Evolutionary conservation across 352 stramenopile genomes (phyloP), one percentile per base, ranked within the genome.

Genomic region (Globisporangium lucens): DNA sequence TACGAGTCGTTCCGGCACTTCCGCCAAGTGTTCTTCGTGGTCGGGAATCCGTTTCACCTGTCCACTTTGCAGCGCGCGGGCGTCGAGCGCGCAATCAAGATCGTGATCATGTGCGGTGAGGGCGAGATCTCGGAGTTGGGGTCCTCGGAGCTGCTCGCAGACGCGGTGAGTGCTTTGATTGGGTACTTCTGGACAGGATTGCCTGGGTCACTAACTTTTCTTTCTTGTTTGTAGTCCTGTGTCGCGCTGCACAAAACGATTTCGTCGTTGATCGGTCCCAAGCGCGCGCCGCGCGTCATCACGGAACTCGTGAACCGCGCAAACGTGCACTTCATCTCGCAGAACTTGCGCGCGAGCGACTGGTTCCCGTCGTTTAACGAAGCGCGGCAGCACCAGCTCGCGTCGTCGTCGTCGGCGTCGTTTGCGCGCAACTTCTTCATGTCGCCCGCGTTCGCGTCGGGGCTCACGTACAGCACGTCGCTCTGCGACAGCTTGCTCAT

Each of bases 241-340:
- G 78, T 95, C 38, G 85, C 87, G n/a, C 77, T 93, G 35, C 86
- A 95, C 76, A 94, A 90, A 72, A 90, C 85, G 36, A 91, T 95
- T 35, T 69, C 80, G 8, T 84, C 81, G 27, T 77, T 90, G 12
- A 75, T 95, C 27, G 85, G 85, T 2, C 82, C 82, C 2, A 68
- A 67, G 24, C 78, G 82, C 22, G 83, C 84, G 17, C 83, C 85
- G 7, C 72, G 82, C 8, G 74, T 95, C 60, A 89, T 95, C 61
- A 91, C 83, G 1, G 85, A 95, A 67, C 80, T 95, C 15, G 77
- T 83, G 27, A 95, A 93, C 67, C 77, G 87, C 47, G 76, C 82
- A 8, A 95, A 91, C 51, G 85, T 95, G 35, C 87, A 95, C 66
- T 95, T 94, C 46, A 83, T 95, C 35, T 76, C 84, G 30, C 84